Base-by-base conservation (phyloP, 176 grass and related monocot genomes). In the Poa annua region DNA sequence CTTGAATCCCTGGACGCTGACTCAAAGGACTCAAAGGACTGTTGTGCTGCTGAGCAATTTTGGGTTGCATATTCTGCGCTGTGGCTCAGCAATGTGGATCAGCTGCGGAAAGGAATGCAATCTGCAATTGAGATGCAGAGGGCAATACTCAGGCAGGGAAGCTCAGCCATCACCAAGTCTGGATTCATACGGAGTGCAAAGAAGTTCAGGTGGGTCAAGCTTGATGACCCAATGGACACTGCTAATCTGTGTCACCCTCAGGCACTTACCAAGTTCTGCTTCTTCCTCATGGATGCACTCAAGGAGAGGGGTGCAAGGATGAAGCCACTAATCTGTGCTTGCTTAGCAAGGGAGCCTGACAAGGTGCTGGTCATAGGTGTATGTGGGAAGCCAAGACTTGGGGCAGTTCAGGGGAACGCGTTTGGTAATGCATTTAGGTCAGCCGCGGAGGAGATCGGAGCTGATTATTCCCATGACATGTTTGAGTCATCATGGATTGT, bases 401-500 rank as follows among this genome's bases (percentile, higher is more conserved):
- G 95, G 42, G 86, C 95, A 62, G 83, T 95, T 63, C 87, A 98
- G 50, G 95, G 95, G 3, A 93, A 95, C 51, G 86, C 89, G 3
- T 98, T 95, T 36, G 92, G 95, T 45, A 80, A 91, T 6, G 95
- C 88, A 55, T 97, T 97, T 70, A 89, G 80, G 74, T 79, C 84
- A 33, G 92, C 90, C 1, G 92, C 92, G 20, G 85, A 88, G 59
- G 90, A 94, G 81, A 92, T 92, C 0, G 86, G 88, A 2, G 90
- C 86, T 1, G 95, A 92, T 51, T 92, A 79, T 84, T 94, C 85
- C 77, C 90, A 94, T 84, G 92, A 97, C 70, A 86, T 97, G 78
- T 94, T 97, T 86, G 95, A 97, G 75, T 92, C 92, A 66, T 97
- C 95, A 61, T 97, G 95, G 89, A 94, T 97, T 47, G 77, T 97